phyloP scores from a whole-genome alignment of 176 grass and related monocot genomes.

The Oryza glumipatula region DNA sequence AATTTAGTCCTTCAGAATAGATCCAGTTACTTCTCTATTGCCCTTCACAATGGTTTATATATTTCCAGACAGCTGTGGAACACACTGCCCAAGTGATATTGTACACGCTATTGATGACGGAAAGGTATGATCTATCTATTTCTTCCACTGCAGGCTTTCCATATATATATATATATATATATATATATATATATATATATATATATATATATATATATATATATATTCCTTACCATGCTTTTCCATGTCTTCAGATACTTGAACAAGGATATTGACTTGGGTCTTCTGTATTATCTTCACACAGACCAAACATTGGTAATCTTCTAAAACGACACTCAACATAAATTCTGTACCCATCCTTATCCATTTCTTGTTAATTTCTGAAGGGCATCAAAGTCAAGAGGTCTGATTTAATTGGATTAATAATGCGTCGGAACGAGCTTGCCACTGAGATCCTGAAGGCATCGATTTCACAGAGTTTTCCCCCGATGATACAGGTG shows the following conservation, averaged over 20 bases:
- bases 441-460: conserved; percentile 92
- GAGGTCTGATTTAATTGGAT: conserved; percentile 76
- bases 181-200: conserved; percentile 8
- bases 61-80: conserved; percentile 75
- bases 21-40: conserved; percentile 34
- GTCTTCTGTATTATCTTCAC: conserved; percentile 95
- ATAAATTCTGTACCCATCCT: conserved; percentile 34
- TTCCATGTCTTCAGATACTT: conserved; percentile 73
- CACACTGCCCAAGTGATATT: conserved; percentile 91
- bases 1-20: background rate
- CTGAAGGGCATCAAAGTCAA: conserved; percentile 90
- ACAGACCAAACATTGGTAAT: conserved; percentile 89
- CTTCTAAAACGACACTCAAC: conserved; percentile 34
- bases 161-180: background rate
- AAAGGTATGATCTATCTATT: conserved; percentile 60
- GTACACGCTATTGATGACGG: conserved; percentile 91
- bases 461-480: conserved; percentile 66
- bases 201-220: conserved; percentile 21
- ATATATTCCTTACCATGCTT: conserved; percentile 3
- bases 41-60: conserved; percentile 24
- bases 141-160: conserved; percentile 28
- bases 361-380: conserved; percentile 36
- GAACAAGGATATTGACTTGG: conserved; percentile 77
- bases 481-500: conserved; percentile 89
- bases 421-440: conserved; percentile 95